Evolutionary conservation across 306 rosid species (phyloP).

Genomic region (Bauhinia variegata): DNA sequence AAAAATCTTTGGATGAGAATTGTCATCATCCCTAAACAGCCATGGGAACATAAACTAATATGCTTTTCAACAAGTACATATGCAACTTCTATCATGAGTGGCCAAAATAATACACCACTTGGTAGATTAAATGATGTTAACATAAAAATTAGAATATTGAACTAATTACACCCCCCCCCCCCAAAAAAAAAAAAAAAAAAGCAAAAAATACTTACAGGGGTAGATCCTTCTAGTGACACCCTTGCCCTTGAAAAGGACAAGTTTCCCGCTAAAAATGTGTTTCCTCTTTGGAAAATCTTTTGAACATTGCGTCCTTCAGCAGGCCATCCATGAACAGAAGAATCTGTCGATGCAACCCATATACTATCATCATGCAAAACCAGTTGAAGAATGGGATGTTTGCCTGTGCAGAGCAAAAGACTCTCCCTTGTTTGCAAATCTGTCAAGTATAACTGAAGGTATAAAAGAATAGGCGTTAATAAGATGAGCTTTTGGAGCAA

Average conservation of each 20-base stretch:
- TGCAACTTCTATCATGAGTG: slow-evolving; percentile 25
- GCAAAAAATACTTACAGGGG: slow-evolving; percentile 65
- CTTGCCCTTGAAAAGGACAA: slow-evolving; percentile 95
- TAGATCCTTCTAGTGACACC: slow-evolving; percentile 91
- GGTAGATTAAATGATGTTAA: slow-evolving; percentile 3
- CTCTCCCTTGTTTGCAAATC: slow-evolving; percentile 98
- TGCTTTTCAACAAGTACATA: slow-evolving; percentile 24
- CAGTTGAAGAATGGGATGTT: slow-evolving; percentile 81
- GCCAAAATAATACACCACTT: slow-evolving; percentile 20
- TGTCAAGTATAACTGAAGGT: slow-evolving; percentile 85
- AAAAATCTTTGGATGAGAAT: slow-evolving; percentile 31
- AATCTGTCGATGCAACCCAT: slow-evolving; percentile 94
- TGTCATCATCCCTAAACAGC: background rate
- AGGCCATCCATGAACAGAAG: slow-evolving; percentile 89
- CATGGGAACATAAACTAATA: slow-evolving; percentile 19
- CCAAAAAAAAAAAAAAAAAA: no score
- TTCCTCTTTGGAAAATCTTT: slow-evolving; percentile 84
- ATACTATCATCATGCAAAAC: slow-evolving; percentile 79
- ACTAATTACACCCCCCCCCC: background rate
- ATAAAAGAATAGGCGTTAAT: slow-evolving; percentile 59
- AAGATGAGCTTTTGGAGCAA: slow-evolving; percentile 32
- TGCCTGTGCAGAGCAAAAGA: slow-evolving; percentile 89
- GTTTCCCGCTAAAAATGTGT: slow-evolving; percentile 92
- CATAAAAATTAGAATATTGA: slow-evolving; percentile 11
- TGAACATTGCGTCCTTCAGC: slow-evolving; percentile 84